phyloP scores from a whole-genome alignment of 2,329 filamentous ascomycete genomes.

The Calonectria montana region DNA sequence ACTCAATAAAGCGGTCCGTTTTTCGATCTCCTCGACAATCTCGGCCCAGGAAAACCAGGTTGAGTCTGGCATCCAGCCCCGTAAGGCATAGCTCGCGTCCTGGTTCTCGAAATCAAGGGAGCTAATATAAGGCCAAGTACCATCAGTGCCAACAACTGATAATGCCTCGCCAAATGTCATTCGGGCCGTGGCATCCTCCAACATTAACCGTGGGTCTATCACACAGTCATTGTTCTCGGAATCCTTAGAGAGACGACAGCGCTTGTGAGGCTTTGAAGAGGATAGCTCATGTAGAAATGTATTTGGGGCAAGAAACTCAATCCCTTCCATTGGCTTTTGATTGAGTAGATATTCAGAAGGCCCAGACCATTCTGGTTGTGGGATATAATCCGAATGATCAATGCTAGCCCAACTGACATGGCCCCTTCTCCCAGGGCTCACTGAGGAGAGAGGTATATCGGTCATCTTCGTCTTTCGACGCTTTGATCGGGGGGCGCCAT shows the following conservation, averaged over 20 bases:
- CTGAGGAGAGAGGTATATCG: constrained; percentile 6
- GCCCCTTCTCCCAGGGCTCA: constrained; percentile 18
- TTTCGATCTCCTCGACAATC: constrained; percentile 45
- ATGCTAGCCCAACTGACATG: constrained; percentile 22
- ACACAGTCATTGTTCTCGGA: constrained; percentile 1
- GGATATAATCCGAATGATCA: constrained; percentile 25
- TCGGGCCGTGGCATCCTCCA: background rate
- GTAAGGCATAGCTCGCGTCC: constrained; percentile 54
- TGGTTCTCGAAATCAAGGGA: constrained; percentile 50
- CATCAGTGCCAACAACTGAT: constrained; percentile 38
- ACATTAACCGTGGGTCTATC: constrained; percentile 18
- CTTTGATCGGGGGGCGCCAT: constrained; percentile 32
- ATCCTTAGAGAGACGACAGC: constrained; percentile 10
- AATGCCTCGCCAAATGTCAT: constrained; percentile 36
- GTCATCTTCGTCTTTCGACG: constrained; percentile 34
- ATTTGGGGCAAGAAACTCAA: constrained; percentile 57
- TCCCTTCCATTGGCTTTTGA: constrained; percentile 29
- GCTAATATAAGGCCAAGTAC: constrained; percentile 48
- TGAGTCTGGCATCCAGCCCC: constrained; percentile 57
- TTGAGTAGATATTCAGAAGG: constrained; percentile 27
- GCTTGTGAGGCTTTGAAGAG: constrained; percentile 13
- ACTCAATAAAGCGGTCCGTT: constrained; percentile 31
- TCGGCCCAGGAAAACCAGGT: constrained; percentile 50
- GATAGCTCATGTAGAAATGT: constrained; percentile 49
- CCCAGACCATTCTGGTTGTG: constrained; percentile 30